phyloP scores from a whole-genome alignment of 2,329 filamentous ascomycete genomes.

The Aspergillus amoenus region DNA sequence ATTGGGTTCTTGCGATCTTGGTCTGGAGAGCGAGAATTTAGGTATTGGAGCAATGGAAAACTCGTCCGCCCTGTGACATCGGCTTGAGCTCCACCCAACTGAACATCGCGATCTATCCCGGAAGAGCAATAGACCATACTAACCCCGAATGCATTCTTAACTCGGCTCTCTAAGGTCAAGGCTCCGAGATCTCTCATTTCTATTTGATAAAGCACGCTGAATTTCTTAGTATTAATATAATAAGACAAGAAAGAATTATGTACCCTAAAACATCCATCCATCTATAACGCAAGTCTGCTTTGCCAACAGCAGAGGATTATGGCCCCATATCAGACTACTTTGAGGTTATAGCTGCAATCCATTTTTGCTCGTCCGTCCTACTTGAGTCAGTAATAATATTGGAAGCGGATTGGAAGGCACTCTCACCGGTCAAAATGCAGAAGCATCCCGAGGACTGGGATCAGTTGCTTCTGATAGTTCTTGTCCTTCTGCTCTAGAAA shows the following conservation, averaged over 20 bases:
- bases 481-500: slow-evolving; percentile 68
- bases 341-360: slow-evolving; percentile 70
- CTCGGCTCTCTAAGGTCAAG: no score
- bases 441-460: slow-evolving; percentile 65
- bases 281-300: slow-evolving; percentile 11
- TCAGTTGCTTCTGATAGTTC: slow-evolving; percentile 66
- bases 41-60: neutral
- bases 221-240: slow-evolving; percentile 10
- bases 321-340: slow-evolving; percentile 30
- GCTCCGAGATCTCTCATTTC: neutral
- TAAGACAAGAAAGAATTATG: slow-evolving; percentile 15
- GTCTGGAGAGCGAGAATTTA: neutral
- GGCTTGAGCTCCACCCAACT: neutral
- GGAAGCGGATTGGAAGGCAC: neutral
- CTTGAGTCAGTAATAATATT: slow-evolving; percentile 16
- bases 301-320: neutral
- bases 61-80: slow-evolving; percentile 7
- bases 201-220: neutral
- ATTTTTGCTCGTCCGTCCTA: slow-evolving; percentile 79
- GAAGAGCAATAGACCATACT: neutral
- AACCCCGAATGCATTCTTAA: neutral
- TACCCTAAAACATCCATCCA: slow-evolving; percentile 10
- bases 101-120: neutral
- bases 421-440: slow-evolving; percentile 64
- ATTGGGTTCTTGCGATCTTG: neutral